These are phyloP conservation scores for Suillus spraguei DNA, from an alignment of 768 basidiomycete species.

Conservation along the genomic window DNA sequence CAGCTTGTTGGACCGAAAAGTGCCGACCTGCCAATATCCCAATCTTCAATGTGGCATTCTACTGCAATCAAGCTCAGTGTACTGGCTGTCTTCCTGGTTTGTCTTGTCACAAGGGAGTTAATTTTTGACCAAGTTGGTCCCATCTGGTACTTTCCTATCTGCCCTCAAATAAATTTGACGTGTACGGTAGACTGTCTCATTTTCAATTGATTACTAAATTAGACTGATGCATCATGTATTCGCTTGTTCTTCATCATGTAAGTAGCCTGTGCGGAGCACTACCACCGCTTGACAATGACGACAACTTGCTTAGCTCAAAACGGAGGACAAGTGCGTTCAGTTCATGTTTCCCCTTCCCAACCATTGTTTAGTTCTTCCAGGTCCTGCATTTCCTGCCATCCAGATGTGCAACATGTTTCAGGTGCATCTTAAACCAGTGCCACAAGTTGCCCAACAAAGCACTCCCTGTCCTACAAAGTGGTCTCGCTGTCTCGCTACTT, in stretches of 20 bases:
- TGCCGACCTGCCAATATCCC: constrained; percentile 78
- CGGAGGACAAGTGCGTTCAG: constrained; percentile 81
- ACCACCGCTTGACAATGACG: constrained; percentile 71
- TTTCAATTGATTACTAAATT: not conserved
- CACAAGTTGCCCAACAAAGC: constrained; percentile 64
- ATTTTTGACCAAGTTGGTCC: constrained; percentile 73
- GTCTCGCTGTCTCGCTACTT: constrained; percentile 80
- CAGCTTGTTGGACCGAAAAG: constrained; percentile 82
- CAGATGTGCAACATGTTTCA: constrained; percentile 85
- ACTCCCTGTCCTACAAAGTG: constrained; percentile 72
- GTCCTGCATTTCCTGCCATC: constrained; percentile 76
- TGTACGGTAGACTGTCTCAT: constrained; percentile 56
- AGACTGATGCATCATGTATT: constrained; percentile 13
- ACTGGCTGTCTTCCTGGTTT: constrained; percentile 79
- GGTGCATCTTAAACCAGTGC: constrained; percentile 84
- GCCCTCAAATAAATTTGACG: constrained; percentile 71
- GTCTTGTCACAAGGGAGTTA: constrained; percentile 70
- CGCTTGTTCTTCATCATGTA: constrained; percentile 75
- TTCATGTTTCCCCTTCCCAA: too few relatives aligned
- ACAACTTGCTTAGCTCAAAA: constrained; percentile 64
- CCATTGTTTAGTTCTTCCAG: too few relatives aligned
- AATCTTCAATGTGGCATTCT: constrained; percentile 70
- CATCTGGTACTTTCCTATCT: constrained; percentile 70
- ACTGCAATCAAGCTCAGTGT: constrained; percentile 66
- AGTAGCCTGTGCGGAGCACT: constrained; percentile 68